These are phyloP conservation scores for Mytilinidion resinicola DNA, from an alignment of 495 filamentous ascomycete species.

Conservation along the genomic window DNA sequence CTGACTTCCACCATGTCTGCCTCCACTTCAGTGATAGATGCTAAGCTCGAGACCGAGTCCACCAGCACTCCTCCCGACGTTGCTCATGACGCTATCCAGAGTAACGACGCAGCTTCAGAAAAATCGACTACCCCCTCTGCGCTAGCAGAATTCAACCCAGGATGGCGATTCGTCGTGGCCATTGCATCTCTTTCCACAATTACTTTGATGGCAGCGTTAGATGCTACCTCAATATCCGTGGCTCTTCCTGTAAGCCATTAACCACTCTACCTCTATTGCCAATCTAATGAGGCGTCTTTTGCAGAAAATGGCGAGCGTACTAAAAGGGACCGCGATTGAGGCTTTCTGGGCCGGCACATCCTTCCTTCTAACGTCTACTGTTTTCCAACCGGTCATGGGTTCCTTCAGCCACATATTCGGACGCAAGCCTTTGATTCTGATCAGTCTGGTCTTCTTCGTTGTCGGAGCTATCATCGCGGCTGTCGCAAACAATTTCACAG, in stretches of 20 bases:
- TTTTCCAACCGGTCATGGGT: slow-evolving; percentile 34
- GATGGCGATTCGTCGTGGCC: slow-evolving; percentile 38
- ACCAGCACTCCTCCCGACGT: not conserved
- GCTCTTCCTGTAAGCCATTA: slow-evolving; percentile 54
- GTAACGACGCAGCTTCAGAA: slow-evolving; percentile 8
- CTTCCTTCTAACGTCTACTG: slow-evolving; percentile 47
- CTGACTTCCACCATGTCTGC: not conserved
- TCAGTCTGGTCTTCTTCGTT: slow-evolving; percentile 48
- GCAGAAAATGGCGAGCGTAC: slow-evolving; percentile 45
- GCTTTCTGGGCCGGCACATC: slow-evolving; percentile 55
- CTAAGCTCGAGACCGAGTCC: not conserved
- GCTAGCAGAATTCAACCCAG: slow-evolving; percentile 33
- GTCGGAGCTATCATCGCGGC: slow-evolving; percentile 55
- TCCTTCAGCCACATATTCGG: slow-evolving; percentile 49
- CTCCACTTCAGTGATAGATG: not conserved
- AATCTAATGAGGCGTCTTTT: not conserved
- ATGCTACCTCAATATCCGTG: slow-evolving; percentile 68
- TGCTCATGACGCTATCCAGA: not conserved
- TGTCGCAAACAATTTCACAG: slow-evolving; percentile 52
- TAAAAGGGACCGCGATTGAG: slow-evolving; percentile 51
- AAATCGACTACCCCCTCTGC: not conserved
- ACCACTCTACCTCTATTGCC: not conserved
- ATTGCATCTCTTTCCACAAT: slow-evolving; percentile 56
- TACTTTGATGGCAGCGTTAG: slow-evolving; percentile 62
- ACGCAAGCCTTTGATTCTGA: slow-evolving; percentile 43